Evolutionary conservation across 106 monocot genomes (phyloP).

Genomic region (Apostasia shenzhenica): DNA sequence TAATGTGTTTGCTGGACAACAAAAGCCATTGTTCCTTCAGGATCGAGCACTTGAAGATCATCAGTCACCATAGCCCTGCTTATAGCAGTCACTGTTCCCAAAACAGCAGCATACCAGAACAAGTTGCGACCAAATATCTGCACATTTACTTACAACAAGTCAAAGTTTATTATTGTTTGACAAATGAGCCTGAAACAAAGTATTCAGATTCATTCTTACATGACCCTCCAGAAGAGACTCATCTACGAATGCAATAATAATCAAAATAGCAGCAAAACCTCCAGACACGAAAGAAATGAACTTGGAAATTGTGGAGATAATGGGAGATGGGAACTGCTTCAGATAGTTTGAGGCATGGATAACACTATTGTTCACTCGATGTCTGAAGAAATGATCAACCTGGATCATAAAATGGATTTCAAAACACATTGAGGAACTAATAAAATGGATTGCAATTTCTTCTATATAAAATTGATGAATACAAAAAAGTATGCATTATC

Average conservation of each 20-base stretch:
- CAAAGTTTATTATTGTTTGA: background rate
- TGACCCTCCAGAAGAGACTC: conserved; percentile 97
- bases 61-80: conserved; percentile 69
- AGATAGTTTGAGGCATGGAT: conserved; percentile 73
- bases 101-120: conserved; percentile 92
- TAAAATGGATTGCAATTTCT: background rate
- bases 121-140: conserved; percentile 96
- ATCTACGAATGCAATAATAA: conserved; percentile 88
- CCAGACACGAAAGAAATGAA: conserved; percentile 94
- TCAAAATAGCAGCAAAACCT: conserved; percentile 85
- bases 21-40: conserved; percentile 77
- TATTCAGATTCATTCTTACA: conserved; percentile 33
- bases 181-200: background rate
- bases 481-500: too few species aligned
- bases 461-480: background rate
- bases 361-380: conserved; percentile 73
- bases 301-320: conserved; percentile 81
- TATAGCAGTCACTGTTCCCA: conserved; percentile 86
- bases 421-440: conserved; percentile 2
- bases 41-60: conserved; percentile 87
- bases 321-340: conserved; percentile 95
- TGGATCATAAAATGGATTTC: conserved; percentile 21
- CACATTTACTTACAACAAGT: conserved; percentile 8
- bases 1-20: conserved; percentile 88
- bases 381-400: conserved; percentile 93